These are phyloP conservation scores for Mentha longifolia DNA, from an alignment of 257 asterid species.

Conservation along the genomic window DNA sequence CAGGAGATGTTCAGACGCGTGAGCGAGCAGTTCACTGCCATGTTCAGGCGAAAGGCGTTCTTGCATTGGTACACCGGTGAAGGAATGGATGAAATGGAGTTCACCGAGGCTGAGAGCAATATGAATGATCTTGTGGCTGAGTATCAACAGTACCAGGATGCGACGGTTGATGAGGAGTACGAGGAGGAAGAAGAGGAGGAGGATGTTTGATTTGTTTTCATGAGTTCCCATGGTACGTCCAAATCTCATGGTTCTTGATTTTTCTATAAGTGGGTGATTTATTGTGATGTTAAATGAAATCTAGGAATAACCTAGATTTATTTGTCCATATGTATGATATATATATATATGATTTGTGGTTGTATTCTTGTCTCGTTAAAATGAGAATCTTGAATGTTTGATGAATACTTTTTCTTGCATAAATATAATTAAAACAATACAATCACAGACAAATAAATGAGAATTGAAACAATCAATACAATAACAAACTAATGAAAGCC, in stretches of 20 bases:
- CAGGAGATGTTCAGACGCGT: slow-evolving; percentile 63
- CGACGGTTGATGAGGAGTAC: slow-evolving; percentile 48
- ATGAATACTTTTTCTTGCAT: not conserved
- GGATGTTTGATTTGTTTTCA: slow-evolving; percentile 31
- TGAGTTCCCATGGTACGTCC: slow-evolving; percentile 23
- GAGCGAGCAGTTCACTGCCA: slow-evolving; percentile 54
- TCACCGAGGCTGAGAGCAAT: slow-evolving; percentile 48
- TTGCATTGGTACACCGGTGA: slow-evolving; percentile 54
- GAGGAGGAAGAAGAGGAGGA: slow-evolving; percentile 49
- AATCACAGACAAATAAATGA: not conserved
- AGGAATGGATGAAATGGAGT: slow-evolving; percentile 51
- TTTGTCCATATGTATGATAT: slow-evolving; percentile 29
- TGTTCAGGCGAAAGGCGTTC: slow-evolving; percentile 55
- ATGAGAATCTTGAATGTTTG: slow-evolving; percentile 14
- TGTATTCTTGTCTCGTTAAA: slow-evolving; percentile 1
- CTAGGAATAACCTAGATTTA: slow-evolving; percentile 19
- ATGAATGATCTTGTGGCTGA: slow-evolving; percentile 57
- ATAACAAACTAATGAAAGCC: slow-evolving; percentile 13
- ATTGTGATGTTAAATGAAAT: not conserved
- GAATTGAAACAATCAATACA: not conserved
- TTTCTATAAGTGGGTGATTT: slow-evolving; percentile 25
- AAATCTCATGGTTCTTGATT: slow-evolving; percentile 34
- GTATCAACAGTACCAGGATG: slow-evolving; percentile 61
- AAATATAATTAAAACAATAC: not conserved
- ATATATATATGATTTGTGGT: slow-evolving; percentile 19